A percentile compares a stretch with the other conserved stretches of the same genome.
Evolutionary conservation across 495 filamentous ascomycete genomes (phyloP).

Genomic region (Penicillium pulvis): DNA sequence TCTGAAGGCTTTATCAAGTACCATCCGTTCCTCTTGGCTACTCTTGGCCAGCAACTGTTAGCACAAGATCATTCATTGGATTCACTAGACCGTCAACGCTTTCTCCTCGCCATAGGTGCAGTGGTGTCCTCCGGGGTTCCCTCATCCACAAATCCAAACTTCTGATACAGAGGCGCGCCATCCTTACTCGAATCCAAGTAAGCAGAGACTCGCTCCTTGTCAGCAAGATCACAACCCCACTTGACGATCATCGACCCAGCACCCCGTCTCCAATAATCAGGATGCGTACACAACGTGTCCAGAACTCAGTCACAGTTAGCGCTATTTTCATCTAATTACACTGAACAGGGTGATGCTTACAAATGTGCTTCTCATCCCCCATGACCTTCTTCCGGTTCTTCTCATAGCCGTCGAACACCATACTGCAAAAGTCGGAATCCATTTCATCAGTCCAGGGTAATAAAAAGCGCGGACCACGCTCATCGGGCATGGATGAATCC

Average conservation of each 20-base stretch:
- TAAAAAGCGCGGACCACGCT: constrained; percentile 27
- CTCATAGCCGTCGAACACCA: constrained; percentile 18
- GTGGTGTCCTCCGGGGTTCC: constrained; percentile 13
- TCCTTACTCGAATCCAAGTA: constrained; percentile 36
- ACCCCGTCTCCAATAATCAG: constrained; percentile 47
- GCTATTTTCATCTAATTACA: not conserved
- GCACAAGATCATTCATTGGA: no score
- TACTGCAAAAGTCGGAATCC: constrained; percentile 17
- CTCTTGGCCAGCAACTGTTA: no score
- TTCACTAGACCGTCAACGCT: not conserved
- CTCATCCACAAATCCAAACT: constrained; percentile 35
- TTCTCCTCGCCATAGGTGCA: constrained; percentile 19
- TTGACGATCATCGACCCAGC: constrained; percentile 50
- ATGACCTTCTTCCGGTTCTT: constrained; percentile 21
- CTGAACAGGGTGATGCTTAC: constrained; percentile 8
- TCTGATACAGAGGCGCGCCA: constrained; percentile 30
- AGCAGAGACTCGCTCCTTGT: constrained; percentile 28
- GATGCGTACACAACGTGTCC: constrained; percentile 52
- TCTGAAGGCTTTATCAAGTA: no score
- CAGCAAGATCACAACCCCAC: constrained; percentile 51
- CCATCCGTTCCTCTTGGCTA: no score
- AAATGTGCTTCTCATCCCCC: constrained; percentile 29
- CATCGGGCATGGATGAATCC: constrained; percentile 21
- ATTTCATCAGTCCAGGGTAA: constrained; percentile 25
- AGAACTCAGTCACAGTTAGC: constrained; percentile 31